phyloP scores from a whole-genome alignment of 805 yeast genomes.

The Candida palmyrensis region DNA sequence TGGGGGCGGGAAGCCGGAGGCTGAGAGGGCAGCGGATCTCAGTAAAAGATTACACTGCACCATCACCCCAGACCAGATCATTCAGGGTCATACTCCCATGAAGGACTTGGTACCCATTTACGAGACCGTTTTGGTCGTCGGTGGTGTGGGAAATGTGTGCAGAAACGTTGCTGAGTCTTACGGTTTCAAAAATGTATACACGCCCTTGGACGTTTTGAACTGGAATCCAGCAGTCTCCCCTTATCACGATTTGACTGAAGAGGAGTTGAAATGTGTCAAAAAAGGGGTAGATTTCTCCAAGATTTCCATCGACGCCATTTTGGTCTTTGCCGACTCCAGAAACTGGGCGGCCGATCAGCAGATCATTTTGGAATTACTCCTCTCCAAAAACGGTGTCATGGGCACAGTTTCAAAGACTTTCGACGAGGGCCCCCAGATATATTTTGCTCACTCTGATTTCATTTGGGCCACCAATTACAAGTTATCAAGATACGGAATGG shows the following conservation, averaged over 20 bases:
- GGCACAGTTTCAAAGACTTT: constrained; percentile 70
- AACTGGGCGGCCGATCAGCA: constrained; percentile 95
- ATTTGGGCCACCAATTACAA: constrained; percentile 90
- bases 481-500: constrained; percentile 87
- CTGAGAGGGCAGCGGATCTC: constrained; percentile 67
- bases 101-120: constrained; percentile 65
- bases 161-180: constrained; percentile 77
- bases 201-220: constrained; percentile 76
- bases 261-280: constrained; percentile 52
- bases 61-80: constrained; percentile 72
- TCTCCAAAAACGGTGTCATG: constrained; percentile 76
- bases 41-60: constrained; percentile 53
- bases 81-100: constrained; percentile 95
- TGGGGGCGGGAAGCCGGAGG: constrained; percentile 88
- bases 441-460: constrained; percentile 88
- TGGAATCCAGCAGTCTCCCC: constrained; percentile 88
- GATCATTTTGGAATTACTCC: constrained; percentile 73
- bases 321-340: constrained; percentile 88
- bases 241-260: constrained; percentile 72
- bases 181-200: constrained; percentile 78
- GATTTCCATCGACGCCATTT: constrained; percentile 67
- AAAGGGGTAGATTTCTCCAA: constrained; percentile 60
- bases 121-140: constrained; percentile 77
- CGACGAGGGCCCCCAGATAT: constrained; percentile 76
- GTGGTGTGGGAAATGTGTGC: constrained; percentile 84